phyloP scores from a whole-genome alignment of 192 early-diverging fungal genomes.

The Radiomyces spectabilis region DNA sequence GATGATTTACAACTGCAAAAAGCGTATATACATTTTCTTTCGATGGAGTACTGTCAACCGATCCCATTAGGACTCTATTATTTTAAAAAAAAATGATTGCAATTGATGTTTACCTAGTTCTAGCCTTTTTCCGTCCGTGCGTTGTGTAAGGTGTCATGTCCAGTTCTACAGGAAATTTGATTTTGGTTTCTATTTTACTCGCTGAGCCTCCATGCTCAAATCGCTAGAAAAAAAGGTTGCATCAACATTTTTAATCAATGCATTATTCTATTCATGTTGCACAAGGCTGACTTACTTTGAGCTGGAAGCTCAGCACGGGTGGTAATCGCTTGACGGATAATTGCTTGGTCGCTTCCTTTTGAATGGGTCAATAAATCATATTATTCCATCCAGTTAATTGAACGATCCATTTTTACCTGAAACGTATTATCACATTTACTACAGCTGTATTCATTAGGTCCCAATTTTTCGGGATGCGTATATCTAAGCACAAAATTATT shows the following conservation, averaged over 20 bases:
- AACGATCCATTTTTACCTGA: conserved; percentile 18
- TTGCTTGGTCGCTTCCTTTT: conserved; percentile 77
- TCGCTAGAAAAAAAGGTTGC: conserved; percentile 37
- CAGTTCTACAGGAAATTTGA: conserved; percentile 73
- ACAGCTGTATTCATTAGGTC: conserved; percentile 60
- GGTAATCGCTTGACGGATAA: conserved; percentile 80
- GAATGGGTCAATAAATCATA: background rate
- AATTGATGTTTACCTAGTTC: background rate
- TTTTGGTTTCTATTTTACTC: conserved; percentile 84
- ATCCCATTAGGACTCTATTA: conserved; percentile 2
- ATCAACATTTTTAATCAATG: background rate
- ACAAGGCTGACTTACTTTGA: conserved; percentile 55
- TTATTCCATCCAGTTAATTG: background rate
- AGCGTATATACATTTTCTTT: conserved; percentile 71
- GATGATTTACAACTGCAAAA: conserved; percentile 90
- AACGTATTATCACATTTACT: conserved; percentile 51
- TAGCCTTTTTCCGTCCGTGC: background rate
- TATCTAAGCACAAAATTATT: no score
- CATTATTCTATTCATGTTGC: background rate
- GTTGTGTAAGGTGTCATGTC: conserved; percentile 93
- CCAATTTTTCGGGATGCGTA: conserved; percentile 76
- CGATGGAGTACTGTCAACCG: background rate
- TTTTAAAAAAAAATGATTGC: background rate
- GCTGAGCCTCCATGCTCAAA: conserved; percentile 70
- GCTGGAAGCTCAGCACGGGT: conserved; percentile 83